A percentile compares a stretch with the other conserved stretches of the same genome.
phyloP scores from a whole-genome alignment of 2,329 filamentous ascomycete genomes.

The Sporothrix dimorphospora region DNA sequence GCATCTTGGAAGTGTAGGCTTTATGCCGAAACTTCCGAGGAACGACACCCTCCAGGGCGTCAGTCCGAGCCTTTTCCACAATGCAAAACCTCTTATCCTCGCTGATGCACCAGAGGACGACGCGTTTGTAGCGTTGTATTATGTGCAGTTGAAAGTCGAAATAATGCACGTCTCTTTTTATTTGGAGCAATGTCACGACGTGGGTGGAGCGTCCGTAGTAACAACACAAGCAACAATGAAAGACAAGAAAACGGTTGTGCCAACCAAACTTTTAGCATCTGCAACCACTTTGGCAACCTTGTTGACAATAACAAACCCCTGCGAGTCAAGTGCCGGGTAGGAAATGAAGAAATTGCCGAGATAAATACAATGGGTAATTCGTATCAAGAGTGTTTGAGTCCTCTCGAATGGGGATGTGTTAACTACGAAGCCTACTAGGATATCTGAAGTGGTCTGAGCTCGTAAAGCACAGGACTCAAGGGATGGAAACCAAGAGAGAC shows the following conservation, averaged over 20 bases:
- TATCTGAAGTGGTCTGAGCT: background rate
- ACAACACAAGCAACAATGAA: background rate
- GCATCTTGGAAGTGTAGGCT: background rate
- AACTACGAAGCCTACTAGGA: background rate
- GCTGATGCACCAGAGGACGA: background rate
- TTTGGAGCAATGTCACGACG: background rate
- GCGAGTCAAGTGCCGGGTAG: no score
- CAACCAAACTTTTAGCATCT: background rate
- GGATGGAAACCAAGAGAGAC: no score
- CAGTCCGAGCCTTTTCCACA: background rate
- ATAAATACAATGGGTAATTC: background rate
- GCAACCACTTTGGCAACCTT: background rate
- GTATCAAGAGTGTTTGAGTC: background rate
- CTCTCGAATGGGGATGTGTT: no score
- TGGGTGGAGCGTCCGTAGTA: background rate
- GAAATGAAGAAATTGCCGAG: background rate
- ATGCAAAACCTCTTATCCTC: background rate
- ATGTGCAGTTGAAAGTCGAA: background rate
- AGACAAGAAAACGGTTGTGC: background rate
- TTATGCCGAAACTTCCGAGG: constrained; percentile 11
- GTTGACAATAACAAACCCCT: no score
- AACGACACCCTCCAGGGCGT: background rate
- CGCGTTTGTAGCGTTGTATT: background rate
- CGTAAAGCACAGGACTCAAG: no score
- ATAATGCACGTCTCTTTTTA: background rate